A percentile compares a stretch with the other conserved stretches of the same genome.
phyloP scores from a whole-genome alignment of 163 green algal genomes.

The Prototheca stagnorum region DNA sequence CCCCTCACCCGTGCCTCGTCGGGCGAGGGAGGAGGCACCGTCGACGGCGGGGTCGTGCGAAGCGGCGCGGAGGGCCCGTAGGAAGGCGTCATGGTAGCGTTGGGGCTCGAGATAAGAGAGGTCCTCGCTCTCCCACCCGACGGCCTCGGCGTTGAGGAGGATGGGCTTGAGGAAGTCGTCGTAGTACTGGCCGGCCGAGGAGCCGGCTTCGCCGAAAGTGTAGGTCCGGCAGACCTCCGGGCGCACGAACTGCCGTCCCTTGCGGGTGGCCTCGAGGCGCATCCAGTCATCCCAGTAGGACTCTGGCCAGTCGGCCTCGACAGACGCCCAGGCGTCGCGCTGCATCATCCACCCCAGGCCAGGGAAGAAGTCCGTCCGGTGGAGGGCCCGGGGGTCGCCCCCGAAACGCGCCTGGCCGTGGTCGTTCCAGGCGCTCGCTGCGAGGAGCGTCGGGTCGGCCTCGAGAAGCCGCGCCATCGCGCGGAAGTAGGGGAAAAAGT shows the following conservation, averaged over 20 bases:
- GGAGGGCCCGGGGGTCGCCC: slow-evolving; percentile 11
- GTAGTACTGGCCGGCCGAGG: slow-evolving; percentile 39
- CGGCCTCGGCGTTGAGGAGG: slow-evolving; percentile 13
- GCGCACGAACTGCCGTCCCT: slow-evolving; percentile 39
- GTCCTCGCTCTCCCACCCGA: slow-evolving; percentile 28
- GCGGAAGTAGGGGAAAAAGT: slow-evolving; percentile 46
- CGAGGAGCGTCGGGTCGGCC: slow-evolving; percentile 26
- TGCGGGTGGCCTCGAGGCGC: slow-evolving; percentile 19
- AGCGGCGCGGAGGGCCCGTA: too few relatives aligned
- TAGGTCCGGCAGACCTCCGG: slow-evolving; percentile 22
- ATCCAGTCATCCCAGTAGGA: slow-evolving; percentile 59
- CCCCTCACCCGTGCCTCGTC: too few relatives aligned
- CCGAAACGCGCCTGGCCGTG: slow-evolving; percentile 27
- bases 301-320: slow-evolving; percentile 13
- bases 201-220: slow-evolving; percentile 30
- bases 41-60: too few relatives aligned
- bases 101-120: slow-evolving; percentile 35
- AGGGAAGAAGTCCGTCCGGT: slow-evolving; percentile 49
- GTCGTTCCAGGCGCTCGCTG: slow-evolving; percentile 43
- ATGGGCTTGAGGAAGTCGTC: slow-evolving; percentile 35
- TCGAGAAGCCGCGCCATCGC: slow-evolving; percentile 21
- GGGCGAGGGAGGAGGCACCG: too few relatives aligned
- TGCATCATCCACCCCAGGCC: slow-evolving; percentile 42
- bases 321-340: slow-evolving; percentile 8
- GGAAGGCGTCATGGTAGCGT: too few relatives aligned